phyloP scores from a whole-genome alignment of 2,329 filamentous ascomycete genomes.

The Talaromyces verruculosus region DNA sequence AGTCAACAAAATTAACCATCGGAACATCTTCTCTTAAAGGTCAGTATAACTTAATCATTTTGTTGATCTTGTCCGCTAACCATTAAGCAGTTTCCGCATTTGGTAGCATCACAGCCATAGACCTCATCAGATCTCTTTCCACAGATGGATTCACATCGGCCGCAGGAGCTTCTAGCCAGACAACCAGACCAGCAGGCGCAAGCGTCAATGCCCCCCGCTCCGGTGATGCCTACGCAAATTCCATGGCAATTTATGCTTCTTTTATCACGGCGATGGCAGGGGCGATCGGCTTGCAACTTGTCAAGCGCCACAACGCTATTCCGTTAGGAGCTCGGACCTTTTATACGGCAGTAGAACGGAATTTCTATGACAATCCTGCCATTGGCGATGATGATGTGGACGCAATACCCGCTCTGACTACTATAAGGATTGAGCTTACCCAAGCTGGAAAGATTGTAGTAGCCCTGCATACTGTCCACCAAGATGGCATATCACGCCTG shows the following conservation, averaged over 20 bases:
- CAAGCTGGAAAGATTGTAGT: slow-evolving; percentile 39
- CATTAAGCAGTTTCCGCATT: slow-evolving; percentile 34
- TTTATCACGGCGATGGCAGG: slow-evolving; percentile 43
- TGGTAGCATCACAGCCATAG: slow-evolving; percentile 36
- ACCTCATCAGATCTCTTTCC: slow-evolving; percentile 39
- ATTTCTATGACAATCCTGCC: slow-evolving; percentile 32
- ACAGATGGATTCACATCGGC: slow-evolving; percentile 30
- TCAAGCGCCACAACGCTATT: slow-evolving; percentile 37
- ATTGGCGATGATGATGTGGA: slow-evolving; percentile 30
- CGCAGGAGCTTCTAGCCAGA: slow-evolving; percentile 26
- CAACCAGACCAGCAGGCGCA: slow-evolving; percentile 28
- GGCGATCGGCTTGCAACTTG: slow-evolving; percentile 38
- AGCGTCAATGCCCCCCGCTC: slow-evolving; percentile 29
- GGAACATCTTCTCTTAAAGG: slow-evolving; percentile 37
- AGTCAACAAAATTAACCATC: slow-evolving; percentile 33
- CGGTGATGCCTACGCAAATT: slow-evolving; percentile 34
- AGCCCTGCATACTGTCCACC: slow-evolving; percentile 38
- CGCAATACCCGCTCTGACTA: slow-evolving; percentile 35
- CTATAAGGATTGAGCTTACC: slow-evolving; percentile 40
- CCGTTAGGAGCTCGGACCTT: slow-evolving; percentile 44
- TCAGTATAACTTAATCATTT: slow-evolving; percentile 22
- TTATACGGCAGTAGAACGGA: slow-evolving; percentile 37
- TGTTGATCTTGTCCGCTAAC: slow-evolving; percentile 4
- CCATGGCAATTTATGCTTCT: slow-evolving; percentile 40
- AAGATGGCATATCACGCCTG: slow-evolving; percentile 39